Evolutionary conservation across 2,329 filamentous ascomycete species (phyloP).

Genomic region (Sclerotinia sclerotiorum): DNA sequence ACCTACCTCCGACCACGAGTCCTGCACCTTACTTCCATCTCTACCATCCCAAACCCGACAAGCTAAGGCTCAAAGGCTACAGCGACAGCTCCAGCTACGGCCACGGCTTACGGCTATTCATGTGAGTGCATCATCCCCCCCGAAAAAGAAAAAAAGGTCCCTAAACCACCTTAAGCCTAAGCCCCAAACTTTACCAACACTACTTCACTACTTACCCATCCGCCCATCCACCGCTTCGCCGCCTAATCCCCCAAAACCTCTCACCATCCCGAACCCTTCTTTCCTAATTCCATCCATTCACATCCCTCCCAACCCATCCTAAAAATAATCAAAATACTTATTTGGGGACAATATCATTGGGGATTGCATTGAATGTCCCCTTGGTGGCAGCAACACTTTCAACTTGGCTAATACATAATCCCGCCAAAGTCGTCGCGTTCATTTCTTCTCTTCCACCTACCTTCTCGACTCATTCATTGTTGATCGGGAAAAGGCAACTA

Average conservation of each 20-base stretch:
- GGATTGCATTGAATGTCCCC: slow-evolving; percentile 22
- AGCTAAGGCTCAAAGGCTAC: no score
- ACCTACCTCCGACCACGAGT: no score
- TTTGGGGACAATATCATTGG: slow-evolving; percentile 22
- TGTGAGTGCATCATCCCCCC: neutral
- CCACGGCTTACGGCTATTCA: neutral
- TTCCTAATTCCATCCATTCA: slow-evolving; percentile 19
- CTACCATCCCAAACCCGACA: no score
- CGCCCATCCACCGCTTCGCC: neutral
- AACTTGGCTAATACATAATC: slow-evolving; percentile 1
- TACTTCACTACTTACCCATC: neutral
- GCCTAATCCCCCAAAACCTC: neutral
- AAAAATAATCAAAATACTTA: slow-evolving; percentile 6
- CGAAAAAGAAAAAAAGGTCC: neutral
- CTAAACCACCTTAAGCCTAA: slow-evolving; percentile 5
- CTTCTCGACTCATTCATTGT: slow-evolving; percentile 6
- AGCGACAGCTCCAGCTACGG: neutral
- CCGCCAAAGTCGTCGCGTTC: slow-evolving; percentile 33
- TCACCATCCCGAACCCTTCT: neutral
- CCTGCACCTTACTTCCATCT: no score
- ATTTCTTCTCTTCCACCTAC: neutral
- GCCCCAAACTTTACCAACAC: slow-evolving; percentile 6
- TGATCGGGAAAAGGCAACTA: slow-evolving; percentile 21
- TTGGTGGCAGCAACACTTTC: slow-evolving; percentile 8
- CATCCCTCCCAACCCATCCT: slow-evolving; percentile 18